Evolutionary conservation across 106 monocot genomes (phyloP).

Genomic region (Allium fistulosum): DNA sequence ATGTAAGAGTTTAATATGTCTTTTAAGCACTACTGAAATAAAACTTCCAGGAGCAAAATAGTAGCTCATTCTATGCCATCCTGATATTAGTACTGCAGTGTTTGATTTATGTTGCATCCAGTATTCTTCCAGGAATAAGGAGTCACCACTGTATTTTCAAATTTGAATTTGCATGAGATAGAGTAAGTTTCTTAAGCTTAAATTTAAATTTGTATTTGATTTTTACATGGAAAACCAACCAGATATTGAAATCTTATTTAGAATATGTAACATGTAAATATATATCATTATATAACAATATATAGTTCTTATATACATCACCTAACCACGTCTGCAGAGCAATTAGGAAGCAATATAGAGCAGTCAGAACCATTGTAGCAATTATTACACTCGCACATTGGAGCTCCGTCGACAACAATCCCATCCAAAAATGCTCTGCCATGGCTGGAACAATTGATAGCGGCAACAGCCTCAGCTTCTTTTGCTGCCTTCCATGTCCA

Average conservation of each 20-base stretch:
- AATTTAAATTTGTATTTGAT: too few relatives aligned
- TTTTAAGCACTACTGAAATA: constrained; percentile 46
- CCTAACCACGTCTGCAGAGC: not conserved
- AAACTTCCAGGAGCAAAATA: constrained; percentile 10
- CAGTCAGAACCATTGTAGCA: not conserved
- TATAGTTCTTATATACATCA: too few relatives aligned
- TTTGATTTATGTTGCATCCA: constrained; percentile 29
- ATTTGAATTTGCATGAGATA: too few relatives aligned
- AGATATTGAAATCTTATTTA: too few relatives aligned
- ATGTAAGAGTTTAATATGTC: constrained; percentile 50
- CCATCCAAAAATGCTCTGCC: not conserved
- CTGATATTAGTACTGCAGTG: too few relatives aligned
- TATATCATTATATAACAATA: too few relatives aligned
- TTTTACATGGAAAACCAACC: too few relatives aligned
- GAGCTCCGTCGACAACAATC: not conserved
- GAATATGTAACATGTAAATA: too few relatives aligned
- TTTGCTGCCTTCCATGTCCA: not conserved
- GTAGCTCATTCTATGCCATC: constrained; percentile 31
- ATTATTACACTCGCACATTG: not conserved
- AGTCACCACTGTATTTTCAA: constrained; percentile 46
- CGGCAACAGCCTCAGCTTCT: constrained; percentile 1
- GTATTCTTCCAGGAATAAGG: constrained; percentile 63
- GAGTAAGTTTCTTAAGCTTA: too few relatives aligned
- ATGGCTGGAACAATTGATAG: not conserved
- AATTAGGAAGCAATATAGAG: not conserved